phyloP scores from a whole-genome alignment of 176 grass and related monocot species.

The Dendrocalamus sinicus region DNA sequence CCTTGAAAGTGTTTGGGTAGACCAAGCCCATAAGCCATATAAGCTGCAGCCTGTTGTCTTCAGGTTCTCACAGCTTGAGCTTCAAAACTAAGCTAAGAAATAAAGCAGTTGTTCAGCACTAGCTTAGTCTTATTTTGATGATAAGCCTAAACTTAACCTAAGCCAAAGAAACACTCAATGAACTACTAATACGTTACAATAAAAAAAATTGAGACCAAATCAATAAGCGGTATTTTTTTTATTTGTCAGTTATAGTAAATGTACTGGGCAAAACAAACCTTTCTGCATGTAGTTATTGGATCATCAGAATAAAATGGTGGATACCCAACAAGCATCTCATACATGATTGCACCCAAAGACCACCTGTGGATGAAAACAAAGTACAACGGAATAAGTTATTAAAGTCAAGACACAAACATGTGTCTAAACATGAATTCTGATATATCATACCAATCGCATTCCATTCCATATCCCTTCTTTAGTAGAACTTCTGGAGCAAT shows the following conservation, averaged over 20 bases:
- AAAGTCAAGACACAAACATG: slow-evolving; percentile 25
- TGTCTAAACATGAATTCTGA: slow-evolving; percentile 1
- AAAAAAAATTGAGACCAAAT: not conserved
- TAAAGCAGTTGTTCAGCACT: slow-evolving; percentile 1
- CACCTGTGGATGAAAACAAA: slow-evolving; percentile 63
- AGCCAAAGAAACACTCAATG: slow-evolving; percentile 31
- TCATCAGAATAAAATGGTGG: slow-evolving; percentile 96
- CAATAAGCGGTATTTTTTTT: not conserved
- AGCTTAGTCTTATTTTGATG: slow-evolving; percentile 3
- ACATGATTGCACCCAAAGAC: slow-evolving; percentile 98
- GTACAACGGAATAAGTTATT: slow-evolving; percentile 18
- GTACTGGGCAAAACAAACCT: slow-evolving; percentile 54
- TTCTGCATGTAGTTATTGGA: slow-evolving; percentile 94
- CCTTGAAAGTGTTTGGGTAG: slow-evolving; percentile 17
- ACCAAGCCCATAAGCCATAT: not conserved
- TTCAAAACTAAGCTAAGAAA: slow-evolving; percentile 17
- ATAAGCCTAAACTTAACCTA: slow-evolving; percentile 35
- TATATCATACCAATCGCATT: slow-evolving; percentile 87
- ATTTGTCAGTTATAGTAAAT: slow-evolving; percentile 28
- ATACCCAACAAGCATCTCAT: slow-evolving; percentile 98
- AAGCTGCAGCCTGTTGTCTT: slow-evolving; percentile 28
- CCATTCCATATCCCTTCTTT: slow-evolving; percentile 99
- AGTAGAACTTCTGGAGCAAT: slow-evolving; percentile 98
- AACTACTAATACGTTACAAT: slow-evolving; percentile 16
- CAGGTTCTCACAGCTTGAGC: slow-evolving; percentile 5